Evolutionary conservation across 257 asterid genomes (phyloP).

Genomic region (Fraxinus pennsylvanica): DNA sequence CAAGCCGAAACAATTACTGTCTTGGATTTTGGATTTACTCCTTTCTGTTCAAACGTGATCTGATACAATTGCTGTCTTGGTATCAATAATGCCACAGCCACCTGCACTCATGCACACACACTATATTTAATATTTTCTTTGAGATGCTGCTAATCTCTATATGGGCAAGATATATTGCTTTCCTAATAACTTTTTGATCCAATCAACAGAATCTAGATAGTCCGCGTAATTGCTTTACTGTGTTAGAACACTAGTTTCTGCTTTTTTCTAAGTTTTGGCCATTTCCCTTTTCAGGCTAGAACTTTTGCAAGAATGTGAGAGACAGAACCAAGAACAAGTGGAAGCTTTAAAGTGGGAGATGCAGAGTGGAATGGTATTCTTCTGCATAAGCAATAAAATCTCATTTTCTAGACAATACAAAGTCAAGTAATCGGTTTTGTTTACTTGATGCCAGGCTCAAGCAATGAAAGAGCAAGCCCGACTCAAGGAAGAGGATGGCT

Average conservation of each 20-base stretch:
- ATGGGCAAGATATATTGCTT: too few relatives aligned
- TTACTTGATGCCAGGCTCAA: constrained; percentile 62
- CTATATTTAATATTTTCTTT: too few relatives aligned
- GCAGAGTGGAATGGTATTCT: constrained; percentile 92
- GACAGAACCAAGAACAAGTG: constrained; percentile 72
- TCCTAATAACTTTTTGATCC: too few relatives aligned
- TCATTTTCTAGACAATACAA: neutral
- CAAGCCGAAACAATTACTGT: too few relatives aligned
- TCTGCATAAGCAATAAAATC: neutral
- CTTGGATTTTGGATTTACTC: too few relatives aligned
- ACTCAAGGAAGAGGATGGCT: constrained; percentile 94
- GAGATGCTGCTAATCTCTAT: too few relatives aligned
- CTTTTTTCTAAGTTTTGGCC: neutral
- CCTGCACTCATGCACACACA: too few relatives aligned
- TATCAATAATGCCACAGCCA: too few relatives aligned
- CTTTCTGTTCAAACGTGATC: too few relatives aligned
- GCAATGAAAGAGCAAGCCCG: constrained; percentile 99
- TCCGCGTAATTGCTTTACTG: neutral
- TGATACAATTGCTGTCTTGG: too few relatives aligned
- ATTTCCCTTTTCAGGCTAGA: constrained; percentile 60
- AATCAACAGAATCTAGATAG: neutral
- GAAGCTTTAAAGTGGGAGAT: constrained; percentile 67
- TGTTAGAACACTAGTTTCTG: neutral
- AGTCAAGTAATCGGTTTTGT: neutral
- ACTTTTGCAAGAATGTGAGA: constrained; percentile 73